Base-by-base conservation (phyloP, 2,329 filamentous ascomycete species). In the Pestalotiopsis sp. region DNA sequence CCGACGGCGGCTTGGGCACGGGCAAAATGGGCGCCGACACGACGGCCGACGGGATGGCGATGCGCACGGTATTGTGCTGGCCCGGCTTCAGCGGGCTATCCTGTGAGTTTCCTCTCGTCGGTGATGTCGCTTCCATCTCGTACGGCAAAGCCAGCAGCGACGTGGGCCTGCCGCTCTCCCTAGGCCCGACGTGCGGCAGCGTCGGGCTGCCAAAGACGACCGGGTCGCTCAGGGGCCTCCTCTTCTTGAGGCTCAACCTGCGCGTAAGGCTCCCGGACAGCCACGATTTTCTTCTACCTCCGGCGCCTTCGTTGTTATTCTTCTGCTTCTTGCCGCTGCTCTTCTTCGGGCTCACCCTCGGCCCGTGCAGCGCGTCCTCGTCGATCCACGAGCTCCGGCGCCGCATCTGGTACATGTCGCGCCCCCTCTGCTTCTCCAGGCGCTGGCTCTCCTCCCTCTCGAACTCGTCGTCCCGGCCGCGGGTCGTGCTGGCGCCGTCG, bases 331-430 rank as follows among this genome's bases (percentile, higher is more conserved):
- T 39, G 9, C 70, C 70, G 13, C 67, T 55, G 58, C 72, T 73
- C 58, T 61, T 64, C 20, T 73, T 72, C 68, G 75, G 79, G 48
- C 72, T 78, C 62, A 84, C 73, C 70, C 76, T 78, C 10, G 84
- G 83, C 4, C 84, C 84, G 68, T 85, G 83, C n/a, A 84, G 76
- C 66, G 79, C 81, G 63, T 87, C 84, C 70, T 85, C 85, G 67
- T 85, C 83, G 35, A 85, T 82, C 84, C 83, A 86, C 20, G 79
- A 81, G 10, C 70, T 74, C 72, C 71, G 78, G 65, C 72, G 74
- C 17, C 75, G 69, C 38, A 74, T 69, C 48, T 76, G 71, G 60
- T 73, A 70, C 67, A 73, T 67, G 59, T 69, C 62, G 58, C 73
- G 70, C 35, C 76, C 74, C 58, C 69, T 69, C 65, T 73, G 69